phyloP scores from a whole-genome alignment of 805 yeast genomes.

The Ogataea pilisensis region DNA sequence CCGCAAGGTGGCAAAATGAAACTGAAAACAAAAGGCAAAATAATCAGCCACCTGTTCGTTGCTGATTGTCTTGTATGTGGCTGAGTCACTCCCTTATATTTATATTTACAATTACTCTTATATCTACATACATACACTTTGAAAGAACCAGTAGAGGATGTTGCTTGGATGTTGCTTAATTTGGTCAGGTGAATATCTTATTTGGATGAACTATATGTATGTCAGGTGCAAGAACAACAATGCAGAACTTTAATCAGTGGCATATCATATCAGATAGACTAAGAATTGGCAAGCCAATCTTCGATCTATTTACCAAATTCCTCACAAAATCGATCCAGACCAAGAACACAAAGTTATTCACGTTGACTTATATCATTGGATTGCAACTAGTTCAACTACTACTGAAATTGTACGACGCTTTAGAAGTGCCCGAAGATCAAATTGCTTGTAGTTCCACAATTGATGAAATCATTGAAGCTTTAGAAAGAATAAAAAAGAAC shows the following conservation, averaged over 20 bases:
- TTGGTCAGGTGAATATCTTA: no score
- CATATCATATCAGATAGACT: background rate
- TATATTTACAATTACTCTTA: no score
- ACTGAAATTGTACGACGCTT: conserved; percentile 6
- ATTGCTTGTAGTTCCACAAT: conserved; percentile 1
- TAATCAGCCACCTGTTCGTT: no score
- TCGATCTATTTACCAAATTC: conserved; percentile 9
- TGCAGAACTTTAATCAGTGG: background rate
- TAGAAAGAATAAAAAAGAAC: conserved; percentile 10
- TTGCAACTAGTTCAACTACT: conserved; percentile 10
- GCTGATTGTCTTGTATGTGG: no score
- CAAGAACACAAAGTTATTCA: conserved; percentile 5
- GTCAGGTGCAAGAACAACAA: background rate
- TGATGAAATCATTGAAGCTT: conserved; percentile 3
- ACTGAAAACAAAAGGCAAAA: no score
- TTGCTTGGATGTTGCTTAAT: no score
- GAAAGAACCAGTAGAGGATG: no score
- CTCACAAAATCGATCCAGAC: conserved; percentile 6
- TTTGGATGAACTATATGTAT: no score
- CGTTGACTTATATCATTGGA: conserved; percentile 17
- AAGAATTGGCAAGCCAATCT: conserved; percentile 6
- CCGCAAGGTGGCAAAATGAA: no score
- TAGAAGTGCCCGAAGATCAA: conserved; percentile 1
- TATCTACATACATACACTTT: no score
- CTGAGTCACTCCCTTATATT: no score